Percentiles rank a stretch among this genome's conserved stretches.
Evolutionary conservation across 139 green algal genomes (phyloP).

Genomic region (Chlamydomonas sp.): DNA sequence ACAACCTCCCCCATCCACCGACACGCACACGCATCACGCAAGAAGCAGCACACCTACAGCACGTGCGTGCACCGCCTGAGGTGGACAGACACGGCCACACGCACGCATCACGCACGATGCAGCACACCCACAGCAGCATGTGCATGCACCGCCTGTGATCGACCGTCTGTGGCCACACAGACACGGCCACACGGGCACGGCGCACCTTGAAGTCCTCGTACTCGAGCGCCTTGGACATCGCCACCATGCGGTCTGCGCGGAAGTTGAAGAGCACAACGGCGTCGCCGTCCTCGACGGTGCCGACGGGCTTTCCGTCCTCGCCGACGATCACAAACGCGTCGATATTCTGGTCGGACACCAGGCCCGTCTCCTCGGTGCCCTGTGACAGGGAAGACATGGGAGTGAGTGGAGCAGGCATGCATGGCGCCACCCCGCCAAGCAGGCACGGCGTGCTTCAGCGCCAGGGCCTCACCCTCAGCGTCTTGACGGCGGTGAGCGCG

Average conservation of each 20-base stretch:
- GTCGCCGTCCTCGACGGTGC: conserved; percentile 82
- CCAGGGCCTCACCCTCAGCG: conserved; percentile 41
- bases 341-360: conserved; percentile 76
- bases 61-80: too few species aligned
- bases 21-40: too few species aligned
- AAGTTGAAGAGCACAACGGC: conserved; percentile 96
- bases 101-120: too few species aligned
- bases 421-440: background rate
- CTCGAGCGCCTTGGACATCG: conserved; percentile 93
- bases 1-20: too few species aligned
- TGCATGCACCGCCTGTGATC: too few species aligned
- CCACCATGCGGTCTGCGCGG: conserved; percentile 87
- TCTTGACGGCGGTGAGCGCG: conserved; percentile 63
- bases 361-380: conserved; percentile 46
- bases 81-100: too few species aligned
- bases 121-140: too few species aligned
- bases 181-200: too few species aligned
- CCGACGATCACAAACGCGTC: conserved; percentile 82
- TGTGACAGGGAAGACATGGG: too few species aligned
- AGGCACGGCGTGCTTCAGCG: background rate
- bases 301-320: conserved; percentile 69
- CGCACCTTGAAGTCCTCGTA: conserved; percentile 74
- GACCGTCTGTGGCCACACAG: too few species aligned
- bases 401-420: background rate
- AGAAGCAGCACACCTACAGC: too few species aligned